Evolutionary conservation across 2,329 filamentous ascomycete species (phyloP).

Genomic region (Hypoxylon sp.): DNA sequence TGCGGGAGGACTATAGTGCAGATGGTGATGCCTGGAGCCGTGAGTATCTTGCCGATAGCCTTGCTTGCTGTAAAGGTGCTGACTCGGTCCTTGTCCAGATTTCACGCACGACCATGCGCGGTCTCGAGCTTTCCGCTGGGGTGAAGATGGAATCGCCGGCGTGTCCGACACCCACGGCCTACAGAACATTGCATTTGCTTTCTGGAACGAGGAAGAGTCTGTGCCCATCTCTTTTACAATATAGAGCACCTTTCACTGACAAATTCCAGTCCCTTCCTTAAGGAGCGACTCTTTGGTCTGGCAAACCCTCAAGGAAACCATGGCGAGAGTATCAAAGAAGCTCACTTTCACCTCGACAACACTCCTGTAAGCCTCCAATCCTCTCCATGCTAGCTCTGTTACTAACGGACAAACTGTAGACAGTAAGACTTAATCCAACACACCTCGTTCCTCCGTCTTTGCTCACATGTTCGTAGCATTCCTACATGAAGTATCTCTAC

Average conservation of each 20-base stretch:
- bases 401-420: conserved; percentile 49
- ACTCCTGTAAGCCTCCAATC: conserved; percentile 66
- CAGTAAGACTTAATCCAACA: conserved; percentile 48
- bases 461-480: conserved; percentile 67
- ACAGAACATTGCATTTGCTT: conserved; percentile 93
- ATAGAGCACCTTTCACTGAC: conserved; percentile 49
- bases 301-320: conserved; percentile 98
- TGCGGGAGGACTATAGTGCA: conserved; percentile 88
- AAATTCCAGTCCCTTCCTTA: conserved; percentile 78
- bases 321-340: conserved; percentile 96
- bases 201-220: conserved; percentile 97
- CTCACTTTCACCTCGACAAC: conserved; percentile 95
- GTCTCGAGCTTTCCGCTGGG: conserved; percentile 90
- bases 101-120: conserved; percentile 93
- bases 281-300: conserved; percentile 92
- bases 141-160: conserved; percentile 95
- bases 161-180: conserved; percentile 89
- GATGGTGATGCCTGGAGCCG: conserved; percentile 96
- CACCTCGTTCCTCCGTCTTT: conserved; percentile 10
- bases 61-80: conserved; percentile 35
- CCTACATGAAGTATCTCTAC: conserved; percentile 99
- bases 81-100: conserved; percentile 61
- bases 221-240: conserved; percentile 29
- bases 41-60: conserved; percentile 57
- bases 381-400: neutral